phyloP scores from a whole-genome alignment of 106 monocot species.

The Ottelia alismoides region DNA sequence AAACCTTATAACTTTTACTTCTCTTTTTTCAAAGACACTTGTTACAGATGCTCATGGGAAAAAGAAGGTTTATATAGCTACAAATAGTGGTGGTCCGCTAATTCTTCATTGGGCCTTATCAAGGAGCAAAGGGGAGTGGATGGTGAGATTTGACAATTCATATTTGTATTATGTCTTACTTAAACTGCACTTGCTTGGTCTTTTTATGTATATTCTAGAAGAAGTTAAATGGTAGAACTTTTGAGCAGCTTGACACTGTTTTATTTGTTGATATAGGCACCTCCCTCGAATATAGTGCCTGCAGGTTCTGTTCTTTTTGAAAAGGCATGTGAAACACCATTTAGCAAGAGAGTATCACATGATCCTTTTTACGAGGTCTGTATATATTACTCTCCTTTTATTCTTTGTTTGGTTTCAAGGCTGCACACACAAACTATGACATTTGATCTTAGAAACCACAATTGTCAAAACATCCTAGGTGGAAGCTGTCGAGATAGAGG shows the following conservation, averaged over 20 bases:
- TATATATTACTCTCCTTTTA: no score
- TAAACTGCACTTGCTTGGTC: no score
- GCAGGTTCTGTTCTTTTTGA: constrained; percentile 46
- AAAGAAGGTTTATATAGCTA: constrained; percentile 61
- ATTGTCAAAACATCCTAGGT: constrained; percentile 3
- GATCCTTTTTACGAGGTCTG: constrained; percentile 55
- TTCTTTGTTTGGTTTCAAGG: no score
- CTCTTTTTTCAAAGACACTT: constrained; percentile 39
- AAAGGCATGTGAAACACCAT: constrained; percentile 63
- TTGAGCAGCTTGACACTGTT: no score
- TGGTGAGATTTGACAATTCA: constrained; percentile 28
- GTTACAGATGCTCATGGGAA: constrained; percentile 40
- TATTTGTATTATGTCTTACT: no score
- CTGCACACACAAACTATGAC: neutral
- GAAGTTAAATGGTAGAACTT: no score
- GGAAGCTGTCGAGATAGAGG: constrained; percentile 63
- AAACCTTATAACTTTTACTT: no score
- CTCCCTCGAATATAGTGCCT: constrained; percentile 38
- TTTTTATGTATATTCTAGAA: no score
- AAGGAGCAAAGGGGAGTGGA: constrained; percentile 64
- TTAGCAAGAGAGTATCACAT: constrained; percentile 24
- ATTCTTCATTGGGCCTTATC: constrained; percentile 92
- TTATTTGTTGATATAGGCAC: constrained; percentile 52
- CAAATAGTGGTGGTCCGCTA: constrained; percentile 43
- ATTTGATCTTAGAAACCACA: neutral